Conservation (phyloP, 139 green algal species). For the Chlorella sorokiniana region DNA sequence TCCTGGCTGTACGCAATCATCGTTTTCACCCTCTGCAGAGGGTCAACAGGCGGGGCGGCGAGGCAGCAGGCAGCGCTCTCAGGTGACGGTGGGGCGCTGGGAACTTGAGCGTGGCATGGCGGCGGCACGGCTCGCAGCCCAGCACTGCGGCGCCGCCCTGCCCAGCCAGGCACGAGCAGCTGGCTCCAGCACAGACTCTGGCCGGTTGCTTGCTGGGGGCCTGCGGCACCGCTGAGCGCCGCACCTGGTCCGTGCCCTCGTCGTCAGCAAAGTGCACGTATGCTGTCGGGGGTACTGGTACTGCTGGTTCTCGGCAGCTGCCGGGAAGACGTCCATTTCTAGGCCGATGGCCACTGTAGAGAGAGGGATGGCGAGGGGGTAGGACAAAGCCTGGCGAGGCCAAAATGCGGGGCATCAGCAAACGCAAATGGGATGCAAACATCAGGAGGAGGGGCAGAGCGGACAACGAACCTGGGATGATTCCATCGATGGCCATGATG, state of each 20-base stretch:
- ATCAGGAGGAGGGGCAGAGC: background rate
- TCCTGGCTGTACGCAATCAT: background rate
- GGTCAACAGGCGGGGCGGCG: no score
- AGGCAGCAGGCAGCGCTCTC: no score
- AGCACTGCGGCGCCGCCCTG: no score
- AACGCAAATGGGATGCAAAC: background rate
- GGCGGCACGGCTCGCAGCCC: no score
- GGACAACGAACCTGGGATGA: conserved; percentile 1
- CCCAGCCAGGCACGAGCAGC: background rate
- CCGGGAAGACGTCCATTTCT: background rate
- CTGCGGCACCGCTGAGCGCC: background rate
- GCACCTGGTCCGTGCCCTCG: background rate
- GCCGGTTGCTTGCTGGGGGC: background rate
- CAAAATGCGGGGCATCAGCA: no score
- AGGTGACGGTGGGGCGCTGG: no score
- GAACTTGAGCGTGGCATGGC: no score
- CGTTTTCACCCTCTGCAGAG: no score
- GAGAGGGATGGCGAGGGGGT: background rate
- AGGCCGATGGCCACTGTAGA: conserved; percentile 20
- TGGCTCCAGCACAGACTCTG: background rate
- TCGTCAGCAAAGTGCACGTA: conserved; percentile 14
- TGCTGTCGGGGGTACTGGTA: conserved; percentile 1
- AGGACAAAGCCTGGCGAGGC: no score
- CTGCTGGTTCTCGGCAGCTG: background rate
- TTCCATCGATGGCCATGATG: conserved; percentile 2